A percentile compares a stretch with the other conserved stretches of the same genome.
These are phyloP conservation scores for Bolboschoenus planiculmis DNA, from an alignment of 176 grass and related monocot genomes.

Conservation along the genomic window DNA sequence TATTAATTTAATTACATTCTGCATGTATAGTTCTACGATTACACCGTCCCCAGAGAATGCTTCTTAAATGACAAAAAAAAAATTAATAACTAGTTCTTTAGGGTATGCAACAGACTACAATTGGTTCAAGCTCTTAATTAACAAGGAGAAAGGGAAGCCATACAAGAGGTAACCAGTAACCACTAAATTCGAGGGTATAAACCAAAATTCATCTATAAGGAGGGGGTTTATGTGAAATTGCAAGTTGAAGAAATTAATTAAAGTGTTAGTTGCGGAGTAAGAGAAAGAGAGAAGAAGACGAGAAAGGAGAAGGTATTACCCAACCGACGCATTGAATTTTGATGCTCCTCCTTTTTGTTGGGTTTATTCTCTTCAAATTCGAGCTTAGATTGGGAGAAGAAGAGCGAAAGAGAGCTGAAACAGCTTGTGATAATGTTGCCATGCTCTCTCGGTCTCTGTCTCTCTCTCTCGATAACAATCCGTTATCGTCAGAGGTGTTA, in stretches of 20 bases:
- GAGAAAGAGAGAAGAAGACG: neutral
- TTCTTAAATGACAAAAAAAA: neutral
- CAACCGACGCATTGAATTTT: slow-evolving; percentile 29
- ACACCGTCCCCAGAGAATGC: neutral
- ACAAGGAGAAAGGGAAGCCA: neutral
- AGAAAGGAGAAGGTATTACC: neutral
- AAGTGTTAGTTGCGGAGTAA: neutral
- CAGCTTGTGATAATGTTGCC: slow-evolving; percentile 6
- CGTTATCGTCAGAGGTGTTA: neutral
- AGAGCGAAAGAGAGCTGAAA: neutral
- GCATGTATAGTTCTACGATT: neutral
- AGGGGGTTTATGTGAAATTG: neutral
- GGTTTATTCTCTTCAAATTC: neutral
- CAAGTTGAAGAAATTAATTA: neutral
- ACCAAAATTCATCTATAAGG: neutral
- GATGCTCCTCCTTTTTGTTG: slow-evolving; percentile 13
- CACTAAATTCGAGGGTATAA: neutral
- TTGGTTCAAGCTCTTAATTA: neutral
- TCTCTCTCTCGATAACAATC: neutral
- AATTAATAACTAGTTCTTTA: neutral
- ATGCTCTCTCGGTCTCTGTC: neutral
- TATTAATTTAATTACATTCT: neutral
- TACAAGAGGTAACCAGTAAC: neutral
- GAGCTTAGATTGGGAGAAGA: neutral
- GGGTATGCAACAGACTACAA: neutral